Evolutionary conservation across 2,329 filamentous ascomycete genomes (phyloP), one percentile per base, ranked within the genome.

Genomic region (Fusarium odoratissimum): DNA sequence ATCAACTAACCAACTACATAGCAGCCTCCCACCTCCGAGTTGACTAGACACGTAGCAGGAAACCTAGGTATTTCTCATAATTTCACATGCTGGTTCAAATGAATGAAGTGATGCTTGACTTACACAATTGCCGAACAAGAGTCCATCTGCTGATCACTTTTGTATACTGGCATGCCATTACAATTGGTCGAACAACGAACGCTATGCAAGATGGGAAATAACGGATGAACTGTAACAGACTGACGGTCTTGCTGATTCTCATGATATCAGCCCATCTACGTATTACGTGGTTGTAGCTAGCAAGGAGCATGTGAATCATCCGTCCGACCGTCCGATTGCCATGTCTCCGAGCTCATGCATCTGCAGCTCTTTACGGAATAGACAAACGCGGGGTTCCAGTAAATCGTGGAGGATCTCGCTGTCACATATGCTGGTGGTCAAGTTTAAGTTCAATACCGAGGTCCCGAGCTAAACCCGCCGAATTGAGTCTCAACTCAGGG

Each of bases 401-500:
- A 21, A 44, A 38, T 42, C 48, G 28, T 37, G 37, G 11, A 42
- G 23, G 46, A 38, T 28, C 19, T 33, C 5, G 19, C 30, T 57
- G 30, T 21, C 41, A 33, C 16, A 57, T 56, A 46, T 37, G 30
- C 5, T 49, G 25, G 17, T 42, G 14, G 40, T 33, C 37, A 16
- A 45, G 19, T 55, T 11, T 14, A 40, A 21, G 8, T 40, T 58
- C 33, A 54, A 57, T 38, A 38, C 69, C 69, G 69, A 72, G 28
- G 49, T 21, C 5, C 69, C 69, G 69, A 72, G 38, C 58, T 60
- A 65, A 60, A 33, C 64, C 69, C 69, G 68, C 23, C 21, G 4
- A n/a, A 45, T 35, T 6, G 28, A 30, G 30, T 67, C 38, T 56
- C 23, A 59, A 23, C 23, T 23, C 17, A 28, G 12, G 40, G 21